Evolutionary conservation across 176 grass and related monocot species (phyloP), one percentile per base, ranked within the genome.

Genomic region (Areca catechu): DNA sequence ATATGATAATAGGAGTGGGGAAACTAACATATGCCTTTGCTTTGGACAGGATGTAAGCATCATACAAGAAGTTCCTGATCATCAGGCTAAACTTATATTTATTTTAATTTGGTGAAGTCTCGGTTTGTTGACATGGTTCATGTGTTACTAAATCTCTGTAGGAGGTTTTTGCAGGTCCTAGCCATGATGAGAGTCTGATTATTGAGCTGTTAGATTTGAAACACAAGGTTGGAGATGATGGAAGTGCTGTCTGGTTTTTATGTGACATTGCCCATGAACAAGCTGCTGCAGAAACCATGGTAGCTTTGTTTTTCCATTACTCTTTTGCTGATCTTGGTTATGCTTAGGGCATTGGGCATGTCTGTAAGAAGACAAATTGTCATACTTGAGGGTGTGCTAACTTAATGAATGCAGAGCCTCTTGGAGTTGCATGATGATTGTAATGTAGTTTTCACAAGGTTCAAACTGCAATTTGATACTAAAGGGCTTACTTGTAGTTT

Each of bases 151-250:
- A 53, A 50, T 37, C 4, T 29, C 9, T 37, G 54, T 71, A 95
- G 93, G 93, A 97, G 56, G 83, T 85, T 15, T 74, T 91, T 53
- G 78, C 75, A n/a, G 87, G 91, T 20, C 78, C 87, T 0, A 16
- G 58, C 51, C 74, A 83, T 62, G 93, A 97, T 48, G 87, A 97
- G 81, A 91, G 86, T 69, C 65, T 85, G 57, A 82, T 97, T 72
- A 72, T 97, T 80, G 83, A 97, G 83, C 78, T 97, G 53, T 69
- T 97, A 51, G 92, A 97, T 69, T 74, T 88, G 50, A 97, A 97
- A 77, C 22, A 22, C 63, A 81, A 91, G 74, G 77, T 97, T 37
- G 83, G 69, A 5, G 83, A 88, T 66, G 66, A 30, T 17, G 78
- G 76, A 63, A 88, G 92, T 74, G 81, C 83, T 22, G 70, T 79